phyloP scores from a whole-genome alignment of 768 basidiomycete genomes.

The Leccinum arenicola region DNA sequence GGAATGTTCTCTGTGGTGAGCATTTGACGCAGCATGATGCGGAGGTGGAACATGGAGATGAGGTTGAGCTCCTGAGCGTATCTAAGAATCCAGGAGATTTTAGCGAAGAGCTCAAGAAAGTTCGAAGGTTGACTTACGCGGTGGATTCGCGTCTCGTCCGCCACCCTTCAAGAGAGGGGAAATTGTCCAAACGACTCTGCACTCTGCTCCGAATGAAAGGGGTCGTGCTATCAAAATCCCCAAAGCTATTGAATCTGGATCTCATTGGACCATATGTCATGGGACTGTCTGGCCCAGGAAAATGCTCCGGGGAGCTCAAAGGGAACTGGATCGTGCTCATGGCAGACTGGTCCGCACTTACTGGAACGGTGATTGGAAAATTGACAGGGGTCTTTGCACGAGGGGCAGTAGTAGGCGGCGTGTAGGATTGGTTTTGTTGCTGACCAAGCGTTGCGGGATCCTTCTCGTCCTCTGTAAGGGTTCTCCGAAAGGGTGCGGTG shows the following conservation, averaged over 20 bases:
- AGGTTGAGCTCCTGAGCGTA: constrained; percentile 82
- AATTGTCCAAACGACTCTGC: constrained; percentile 68
- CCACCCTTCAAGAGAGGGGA: constrained; percentile 69
- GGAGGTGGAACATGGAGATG: constrained; percentile 85
- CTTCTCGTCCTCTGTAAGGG: constrained; percentile 75
- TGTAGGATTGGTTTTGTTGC: constrained; percentile 26
- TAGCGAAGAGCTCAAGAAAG: constrained; percentile 4
- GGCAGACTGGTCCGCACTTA: constrained; percentile 43
- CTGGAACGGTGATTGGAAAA: constrained; percentile 54
- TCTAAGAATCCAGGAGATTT: constrained; percentile 35
- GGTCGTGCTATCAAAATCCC: constrained; percentile 68
- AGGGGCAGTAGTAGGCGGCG: constrained; percentile 32
- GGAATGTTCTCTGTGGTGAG: constrained; percentile 80
- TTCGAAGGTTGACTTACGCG: constrained; percentile 53
- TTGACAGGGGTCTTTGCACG: constrained; percentile 54
- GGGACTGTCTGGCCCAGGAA: constrained; percentile 51
- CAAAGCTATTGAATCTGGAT: constrained; percentile 68
- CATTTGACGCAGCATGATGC: constrained; percentile 89
- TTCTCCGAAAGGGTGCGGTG: constrained; percentile 73
- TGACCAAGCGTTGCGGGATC: constrained; percentile 47
- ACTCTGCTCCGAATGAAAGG: constrained; percentile 85
- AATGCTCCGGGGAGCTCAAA: constrained; percentile 69
- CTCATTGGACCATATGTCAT: constrained; percentile 46
- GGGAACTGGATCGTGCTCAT: constrained; percentile 82
- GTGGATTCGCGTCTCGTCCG: constrained; percentile 85